phyloP scores from a whole-genome alignment of 2,329 filamentous ascomycete species.

The Tolypocladium nubicola region DNA sequence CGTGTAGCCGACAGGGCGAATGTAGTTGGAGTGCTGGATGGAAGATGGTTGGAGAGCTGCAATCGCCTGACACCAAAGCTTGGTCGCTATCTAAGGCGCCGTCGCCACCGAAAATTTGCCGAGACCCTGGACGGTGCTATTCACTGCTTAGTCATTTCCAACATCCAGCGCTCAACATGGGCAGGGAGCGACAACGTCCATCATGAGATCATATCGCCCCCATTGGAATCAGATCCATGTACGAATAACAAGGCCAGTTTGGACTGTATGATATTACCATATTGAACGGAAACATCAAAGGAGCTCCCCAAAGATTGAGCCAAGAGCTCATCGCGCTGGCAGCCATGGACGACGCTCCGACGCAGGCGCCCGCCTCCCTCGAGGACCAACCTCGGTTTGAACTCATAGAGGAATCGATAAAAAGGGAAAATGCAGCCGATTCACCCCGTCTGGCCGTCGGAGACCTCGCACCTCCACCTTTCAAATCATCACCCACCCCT shows the following conservation, averaged over 20 bases:
- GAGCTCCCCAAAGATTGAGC: neutral
- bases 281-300: neutral
- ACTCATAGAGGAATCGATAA: constrained; percentile 14
- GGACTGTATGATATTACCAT: neutral
- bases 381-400: constrained; percentile 16
- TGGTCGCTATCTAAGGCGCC: neutral
- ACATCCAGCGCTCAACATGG: neutral
- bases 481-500: constrained; percentile 18
- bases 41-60: neutral
- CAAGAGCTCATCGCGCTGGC: neutral
- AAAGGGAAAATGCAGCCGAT: constrained; percentile 13
- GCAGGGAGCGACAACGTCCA: neutral
- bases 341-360: constrained; percentile 17
- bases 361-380: constrained; percentile 8
- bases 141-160: neutral
- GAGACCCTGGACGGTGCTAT: neutral
- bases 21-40: neutral
- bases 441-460: constrained; percentile 10
- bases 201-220: neutral
- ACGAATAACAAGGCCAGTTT: neutral
- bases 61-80: neutral
- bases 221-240: neutral
- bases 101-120: constrained; percentile 8
- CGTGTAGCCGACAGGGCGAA: neutral
- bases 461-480: constrained; percentile 11